Base-by-base conservation (phyloP, 225 moss, liverwort and hornwort species). In the Sphagnum contortum region DNA sequence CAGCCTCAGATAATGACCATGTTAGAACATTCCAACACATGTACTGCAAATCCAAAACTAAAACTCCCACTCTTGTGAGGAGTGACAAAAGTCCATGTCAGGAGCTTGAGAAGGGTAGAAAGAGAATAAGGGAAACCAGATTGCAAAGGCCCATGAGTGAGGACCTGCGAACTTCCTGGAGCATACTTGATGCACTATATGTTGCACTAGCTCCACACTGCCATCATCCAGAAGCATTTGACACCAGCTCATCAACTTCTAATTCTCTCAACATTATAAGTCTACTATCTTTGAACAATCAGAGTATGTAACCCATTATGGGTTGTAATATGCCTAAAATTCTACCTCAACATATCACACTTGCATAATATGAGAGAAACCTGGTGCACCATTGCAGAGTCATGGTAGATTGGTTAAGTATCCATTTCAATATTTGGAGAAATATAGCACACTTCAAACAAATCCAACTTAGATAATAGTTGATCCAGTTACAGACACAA, bases 131-230 rank as follows among this genome's bases (percentile, higher is more conserved):
- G 11, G 45, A 65, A 11, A 48, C 14, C 45, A 53, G 54, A 47
- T 45, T 45, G 2, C 11, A 9, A 49, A 49, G 48, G 48, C 63
- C 51, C 8, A 44, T 12, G 9, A 60, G 45, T 12, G 29, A 67
- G 68, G 75, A 88, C 88, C 88, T 88, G 67, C 68, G 73, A 65
- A 92, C 81, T 75, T 92, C 92, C 69, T 75, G 81, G 69, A 92
- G 71, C 92, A 92, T 92, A 57, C 71, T 73, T 47, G 83, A 76
- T 12, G 83, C 85, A 68, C 83, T 85, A 73, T 74, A 75, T 8
- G 85, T 79, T 62, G 89, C 92, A 62, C 81, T 86, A 67, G 87
- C 73, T 64, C 89, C 92, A 64, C 92, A 92, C 88, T 88, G 80
- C 69, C 50, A 56, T 57, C 55, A 65, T 58, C 54, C 72, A 6